phyloP scores from a whole-genome alignment of 1,139 yeast genomes.

The Yamadazyma sp. region DNA sequence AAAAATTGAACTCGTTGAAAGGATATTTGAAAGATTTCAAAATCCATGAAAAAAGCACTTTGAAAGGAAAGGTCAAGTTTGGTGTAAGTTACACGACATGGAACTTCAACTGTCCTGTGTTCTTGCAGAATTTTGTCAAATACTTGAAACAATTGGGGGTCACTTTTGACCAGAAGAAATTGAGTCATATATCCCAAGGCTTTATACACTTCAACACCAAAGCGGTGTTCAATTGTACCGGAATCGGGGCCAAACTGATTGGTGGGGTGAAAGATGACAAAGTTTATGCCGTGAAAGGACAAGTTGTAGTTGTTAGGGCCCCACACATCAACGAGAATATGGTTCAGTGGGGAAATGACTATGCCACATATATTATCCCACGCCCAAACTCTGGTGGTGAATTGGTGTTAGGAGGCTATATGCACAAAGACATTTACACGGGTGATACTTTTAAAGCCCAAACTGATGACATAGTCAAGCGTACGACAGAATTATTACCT shows the following conservation, averaged over 20 bases:
- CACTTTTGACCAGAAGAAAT: conserved; percentile 38
- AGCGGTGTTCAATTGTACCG: conserved; percentile 68
- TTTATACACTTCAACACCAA: conserved; percentile 26
- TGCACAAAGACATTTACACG: conserved; percentile 53
- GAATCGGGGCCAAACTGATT: conserved; percentile 57
- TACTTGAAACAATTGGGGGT: conserved; percentile 50
- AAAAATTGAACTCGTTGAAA: conserved; percentile 2
- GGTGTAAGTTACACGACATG: conserved; percentile 59
- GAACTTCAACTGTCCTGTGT: conserved; percentile 67
- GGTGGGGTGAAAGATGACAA: conserved; percentile 56
- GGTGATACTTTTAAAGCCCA: conserved; percentile 51
- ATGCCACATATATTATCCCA: conserved; percentile 67
- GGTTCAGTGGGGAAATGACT: conserved; percentile 51
- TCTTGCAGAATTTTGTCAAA: conserved; percentile 44
- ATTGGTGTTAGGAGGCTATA: conserved; percentile 61
- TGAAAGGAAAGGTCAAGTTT: conserved; percentile 34
- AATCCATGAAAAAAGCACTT: background rate
- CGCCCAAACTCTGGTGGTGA: conserved; percentile 61
- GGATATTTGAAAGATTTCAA: conserved; percentile 4
- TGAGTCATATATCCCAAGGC: conserved; percentile 1
- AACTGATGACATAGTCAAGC: conserved; percentile 52
- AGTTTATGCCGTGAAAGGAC: conserved; percentile 68
- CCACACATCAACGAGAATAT: conserved; percentile 53
- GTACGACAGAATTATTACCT: conserved; percentile 54
- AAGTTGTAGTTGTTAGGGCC: conserved; percentile 61